Conservation (phyloP, 1,139 yeast genomes). For the Kurtzmaniella natalensis region DNA sequence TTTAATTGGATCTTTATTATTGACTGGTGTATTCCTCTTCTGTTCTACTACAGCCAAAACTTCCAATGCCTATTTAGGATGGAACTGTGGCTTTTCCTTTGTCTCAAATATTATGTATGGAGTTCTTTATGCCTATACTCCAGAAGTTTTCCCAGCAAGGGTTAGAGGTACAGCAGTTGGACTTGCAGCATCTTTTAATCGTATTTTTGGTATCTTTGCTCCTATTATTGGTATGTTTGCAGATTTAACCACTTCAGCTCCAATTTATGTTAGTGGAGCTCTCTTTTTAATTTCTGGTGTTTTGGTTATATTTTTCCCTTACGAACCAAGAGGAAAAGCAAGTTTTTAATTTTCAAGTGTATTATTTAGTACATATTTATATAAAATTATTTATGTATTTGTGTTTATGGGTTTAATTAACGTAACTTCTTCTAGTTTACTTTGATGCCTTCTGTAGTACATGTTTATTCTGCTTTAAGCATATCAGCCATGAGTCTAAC, state of each 20-base stretch:
- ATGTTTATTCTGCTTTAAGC: slow-evolving; percentile 4
- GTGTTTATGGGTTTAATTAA: too few relatives aligned
- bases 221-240: slow-evolving; percentile 44
- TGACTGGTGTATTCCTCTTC: slow-evolving; percentile 38
- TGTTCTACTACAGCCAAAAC: slow-evolving; percentile 40
- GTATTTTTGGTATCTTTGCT: slow-evolving; percentile 41
- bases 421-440: too few relatives aligned
- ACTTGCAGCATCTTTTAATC: slow-evolving; percentile 37
- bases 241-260: slow-evolving; percentile 38
- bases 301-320: slow-evolving; percentile 33
- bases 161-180: slow-evolving; percentile 44
- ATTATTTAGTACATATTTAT: too few relatives aligned
- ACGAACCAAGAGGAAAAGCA: slow-evolving; percentile 32
- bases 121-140: slow-evolving; percentile 42
- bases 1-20: slow-evolving; percentile 24
- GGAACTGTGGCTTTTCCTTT: slow-evolving; percentile 42
- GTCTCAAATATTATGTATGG: slow-evolving; percentile 42
- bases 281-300: slow-evolving; percentile 33
- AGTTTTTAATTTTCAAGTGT: slow-evolving; percentile 9
- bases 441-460: too few relatives aligned
- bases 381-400: not conserved
- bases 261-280: slow-evolving; percentile 42
- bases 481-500: slow-evolving; percentile 15
- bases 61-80: slow-evolving; percentile 36
- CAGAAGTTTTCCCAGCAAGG: slow-evolving; percentile 38